Percentiles rank a stretch among this genome's conserved stretches.
These are phyloP conservation scores for Friedmanniomyces simplex DNA, from an alignment of 495 filamentous ascomycete species.

Conservation along the genomic window DNA sequence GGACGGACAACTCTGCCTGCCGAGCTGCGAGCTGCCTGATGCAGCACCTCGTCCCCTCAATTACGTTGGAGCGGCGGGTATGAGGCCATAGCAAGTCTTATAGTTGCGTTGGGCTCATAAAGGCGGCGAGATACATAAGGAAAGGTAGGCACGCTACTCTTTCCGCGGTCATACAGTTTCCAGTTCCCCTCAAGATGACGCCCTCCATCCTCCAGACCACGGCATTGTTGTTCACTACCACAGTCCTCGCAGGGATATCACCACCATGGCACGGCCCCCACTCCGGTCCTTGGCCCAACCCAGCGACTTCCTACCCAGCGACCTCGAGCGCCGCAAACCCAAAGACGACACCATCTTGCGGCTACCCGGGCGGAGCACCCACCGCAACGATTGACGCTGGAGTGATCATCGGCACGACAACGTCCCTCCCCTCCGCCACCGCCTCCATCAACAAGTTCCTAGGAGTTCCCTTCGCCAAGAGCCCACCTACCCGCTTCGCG, in stretches of 20 bases:
- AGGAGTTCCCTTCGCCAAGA: slow-evolving; percentile 25
- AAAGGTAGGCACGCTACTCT: no score
- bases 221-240: background rate
- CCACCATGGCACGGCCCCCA: background rate
- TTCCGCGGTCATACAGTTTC: background rate
- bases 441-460: slow-evolving; percentile 27
- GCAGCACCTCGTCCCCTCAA: no score
- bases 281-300: background rate
- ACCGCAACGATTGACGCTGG: slow-evolving; percentile 24
- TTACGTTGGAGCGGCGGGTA: no score
- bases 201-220: background rate
- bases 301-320: background rate
- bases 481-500: slow-evolving; percentile 31
- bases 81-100: no score
- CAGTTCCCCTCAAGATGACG: background rate
- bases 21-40: no score
- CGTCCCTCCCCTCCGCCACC: slow-evolving; percentile 21
- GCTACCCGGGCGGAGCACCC: slow-evolving; percentile 14
- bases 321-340: background rate
- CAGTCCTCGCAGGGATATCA: background rate
- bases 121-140: no score
- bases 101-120: no score
- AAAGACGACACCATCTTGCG: slow-evolving; percentile 4
- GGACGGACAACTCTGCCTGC: no score
- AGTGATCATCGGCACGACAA: slow-evolving; percentile 22